Base-by-base conservation (phyloP, 306 rosid species). In the Castanospermum australe region DNA sequence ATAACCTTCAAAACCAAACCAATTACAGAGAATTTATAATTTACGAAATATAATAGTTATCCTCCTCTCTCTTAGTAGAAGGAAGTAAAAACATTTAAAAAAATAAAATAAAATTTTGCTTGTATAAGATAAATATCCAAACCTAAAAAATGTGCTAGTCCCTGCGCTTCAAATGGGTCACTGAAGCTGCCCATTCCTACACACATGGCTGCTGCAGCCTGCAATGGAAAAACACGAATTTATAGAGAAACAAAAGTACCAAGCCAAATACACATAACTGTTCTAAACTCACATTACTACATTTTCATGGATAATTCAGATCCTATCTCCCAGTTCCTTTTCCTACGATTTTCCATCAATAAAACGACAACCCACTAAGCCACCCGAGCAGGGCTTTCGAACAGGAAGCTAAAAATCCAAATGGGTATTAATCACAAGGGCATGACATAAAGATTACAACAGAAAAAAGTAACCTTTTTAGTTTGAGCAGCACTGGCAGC, bases 121-220 rank as follows among this genome's bases (percentile, higher is more conserved):
- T 13, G 39, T 10, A 8, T 71, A 30, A 56, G 47, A 32, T 45
- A 75, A 71, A 77, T 25, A 76, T 64, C 41, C 84, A 77, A 56
- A 95, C 99, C 99, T 83, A 95, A 74, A 82, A 95, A 95, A 76
- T 95, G 99, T 8, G 98, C 98, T 21, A 95, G 92, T 74, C 99
- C 99, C 71, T 92, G 99, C 4, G 98, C 99, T 84, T 95, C 96
- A 25, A 68, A 59, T 33, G 99, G 99, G 74, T 95, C 99, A 38
- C 90, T 92, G 79, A 95, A 95, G 85, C 98, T 92, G 55, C 99
- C 99, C 39, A 95, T 90, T 77, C 91, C 99, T 13, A 95, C 99
- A 61, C 94, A 91, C 99, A 95, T 91, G 2, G 99, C 99, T 36
- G 98, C 99, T 0, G 98, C 99, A 4, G 99, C 99, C 99, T 95